Evolutionary conservation across 345 rosid species (phyloP), one percentile per base, ranked within the genome.

Genomic region (Gossypium anomalum): DNA sequence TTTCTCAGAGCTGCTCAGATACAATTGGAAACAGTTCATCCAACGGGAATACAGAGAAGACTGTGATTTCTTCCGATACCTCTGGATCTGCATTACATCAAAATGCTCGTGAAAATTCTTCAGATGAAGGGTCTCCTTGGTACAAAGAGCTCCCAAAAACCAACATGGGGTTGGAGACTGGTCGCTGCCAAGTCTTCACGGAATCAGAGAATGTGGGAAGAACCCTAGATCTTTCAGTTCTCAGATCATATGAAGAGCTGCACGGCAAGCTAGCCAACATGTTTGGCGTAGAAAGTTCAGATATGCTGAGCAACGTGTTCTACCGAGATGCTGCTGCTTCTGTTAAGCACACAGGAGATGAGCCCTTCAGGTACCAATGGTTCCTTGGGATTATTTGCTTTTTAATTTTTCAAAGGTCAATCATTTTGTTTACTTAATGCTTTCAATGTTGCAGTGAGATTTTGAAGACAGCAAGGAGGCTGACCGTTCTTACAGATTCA

Each of bases 151-250:
- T 57, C 16, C 80, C 75, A 15, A 83, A 86, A 76, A 57, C 76
- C 74, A 89, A 80, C 38, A 72, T 77, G 1, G 79, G 83, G 57
- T 70, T 85, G 76, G 92, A 87, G 78, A 84, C 85, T 2, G 97
- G 93, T 20, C 96, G 88, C 38, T 89, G 98, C 87, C 89, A 92
- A 82, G 95, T 94, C 52, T 94, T 90, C 76, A 79, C 89, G 93
- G 93, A 92, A 79, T 88, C 97, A 0, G 98, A 94, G 29, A 90
- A 89, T 22, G 89, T 92, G 4, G 97, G 97, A 23, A 84, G 97
- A 74, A 92, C 97, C 3, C 87, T 94, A 22, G 94, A 94, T 79
- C 77, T 94, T 10, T 88, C 97, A 0, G 83, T 78, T 72, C 83
- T 94, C 17, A 83, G 93, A 47, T 94, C 98, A 6, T 94, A 94